phyloP scores from a whole-genome alignment of 179 eudicot genomes.

The Corrigiola litoralis region DNA sequence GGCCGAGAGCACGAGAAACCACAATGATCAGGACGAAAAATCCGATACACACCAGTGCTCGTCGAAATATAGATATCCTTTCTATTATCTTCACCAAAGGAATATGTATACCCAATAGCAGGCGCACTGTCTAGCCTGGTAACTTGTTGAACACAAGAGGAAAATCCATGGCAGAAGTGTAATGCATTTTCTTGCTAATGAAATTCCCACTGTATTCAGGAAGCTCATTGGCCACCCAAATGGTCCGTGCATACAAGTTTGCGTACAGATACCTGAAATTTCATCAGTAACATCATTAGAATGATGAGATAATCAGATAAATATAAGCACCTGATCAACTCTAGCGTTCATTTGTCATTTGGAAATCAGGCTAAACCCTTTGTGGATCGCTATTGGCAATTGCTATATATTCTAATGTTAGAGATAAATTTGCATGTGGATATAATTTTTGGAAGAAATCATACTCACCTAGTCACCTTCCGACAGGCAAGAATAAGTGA shows the following conservation, averaged over 20 bases:
- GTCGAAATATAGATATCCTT: conserved; percentile 20
- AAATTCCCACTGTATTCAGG: conserved; percentile 19
- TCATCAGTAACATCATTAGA: not conserved
- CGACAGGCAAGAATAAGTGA: too few species aligned
- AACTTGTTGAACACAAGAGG: conserved; percentile 14
- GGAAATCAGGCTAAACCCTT: too few species aligned
- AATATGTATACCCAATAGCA: conserved; percentile 15
- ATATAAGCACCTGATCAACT: too few species aligned
- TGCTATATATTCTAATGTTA: too few species aligned
- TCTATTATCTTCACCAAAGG: conserved; percentile 27
- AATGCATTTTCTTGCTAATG: conserved; percentile 10
- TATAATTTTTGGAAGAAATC: too few species aligned
- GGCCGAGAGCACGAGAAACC: conserved; percentile 13
- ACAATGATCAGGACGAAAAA: conserved; percentile 13
- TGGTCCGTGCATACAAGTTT: conserved; percentile 17
- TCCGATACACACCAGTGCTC: conserved; percentile 21
- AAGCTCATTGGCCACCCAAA: conserved; percentile 20
- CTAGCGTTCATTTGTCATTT: too few species aligned
- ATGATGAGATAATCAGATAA: not conserved
- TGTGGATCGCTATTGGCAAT: too few species aligned
- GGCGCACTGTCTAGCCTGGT: conserved; percentile 13
- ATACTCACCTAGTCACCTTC: too few species aligned
- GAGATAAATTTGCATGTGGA: too few species aligned
- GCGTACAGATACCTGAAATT: conserved; percentile 22
- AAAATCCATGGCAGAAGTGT: conserved; percentile 17